Evolutionary conservation across 306 rosid genomes (phyloP), one percentile per base, ranked within the genome.

Genomic region (Cicer arietinum): DNA sequence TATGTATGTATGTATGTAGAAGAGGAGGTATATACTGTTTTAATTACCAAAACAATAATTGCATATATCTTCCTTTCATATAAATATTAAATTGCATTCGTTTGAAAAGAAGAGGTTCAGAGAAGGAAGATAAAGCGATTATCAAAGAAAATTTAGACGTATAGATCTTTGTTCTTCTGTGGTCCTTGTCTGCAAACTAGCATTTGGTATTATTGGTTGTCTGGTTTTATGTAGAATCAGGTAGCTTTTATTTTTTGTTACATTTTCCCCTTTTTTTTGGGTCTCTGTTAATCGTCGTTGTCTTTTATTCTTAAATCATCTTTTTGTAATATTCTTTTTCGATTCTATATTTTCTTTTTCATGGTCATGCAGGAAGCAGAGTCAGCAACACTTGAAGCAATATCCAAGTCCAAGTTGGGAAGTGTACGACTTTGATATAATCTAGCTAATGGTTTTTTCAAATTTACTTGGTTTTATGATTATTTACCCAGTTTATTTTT

Each of bases 351-450:
- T 5, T 11, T 46, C 56, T 69, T 69, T 57, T 35, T 22, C 1
- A 7, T 54, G 30, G 11, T 70, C 47, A 39, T 79, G 85, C 91
- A 94, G 98, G 98, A 94, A 85, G 88, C 90, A 78, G 98, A 94
- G 86, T 77, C 91, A 18, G 96, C 97, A 54, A 91, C 95, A 59
- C 96, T 94, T 63, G 98, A 94, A 85, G 98, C 96, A 77, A 90
- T 86, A 75, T 94, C 98, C 61, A 90, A 89, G 88, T 91, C 97
- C 66, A 94, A 88, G 88, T 76, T 84, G 69, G 97, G 96, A 85
- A 90, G 83, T 80, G 96, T 94, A 90, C 77, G 95, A 60, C 20
- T 74, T 75, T 30, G 35, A 54, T 77, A 71, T 53, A 62, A 77
- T 66, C 62, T 82, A 51, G 48, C 75, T 77, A 45, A 65, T 76